These are phyloP conservation scores for Vicia sativa DNA, from an alignment of 306 rosid species.

Conservation along the genomic window DNA sequence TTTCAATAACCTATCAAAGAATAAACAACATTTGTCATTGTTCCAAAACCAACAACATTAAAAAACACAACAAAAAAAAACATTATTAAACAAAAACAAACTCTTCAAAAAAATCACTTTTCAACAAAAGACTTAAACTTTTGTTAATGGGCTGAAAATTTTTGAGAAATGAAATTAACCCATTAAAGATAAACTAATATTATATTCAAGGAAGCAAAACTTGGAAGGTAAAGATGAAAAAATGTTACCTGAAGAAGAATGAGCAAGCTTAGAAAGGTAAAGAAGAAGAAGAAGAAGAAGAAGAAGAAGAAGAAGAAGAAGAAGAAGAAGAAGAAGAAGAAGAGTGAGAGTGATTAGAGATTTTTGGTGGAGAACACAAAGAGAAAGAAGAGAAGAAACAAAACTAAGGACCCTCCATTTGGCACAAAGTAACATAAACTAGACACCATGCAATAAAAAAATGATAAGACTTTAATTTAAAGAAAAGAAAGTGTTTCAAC, in stretches of 20 bases:
- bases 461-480: constrained; percentile 12
- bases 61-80: constrained; percentile 12
- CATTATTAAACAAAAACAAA: not conserved
- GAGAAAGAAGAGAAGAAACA: constrained; percentile 36
- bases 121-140: too few species aligned
- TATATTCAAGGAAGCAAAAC: too few species aligned
- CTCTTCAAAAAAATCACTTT: too few species aligned
- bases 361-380: constrained; percentile 34
- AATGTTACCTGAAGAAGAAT: constrained; percentile 56
- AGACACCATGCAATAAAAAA: constrained; percentile 46
- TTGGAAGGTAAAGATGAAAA: constrained; percentile 2
- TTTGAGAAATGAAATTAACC: too few species aligned
- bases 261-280: constrained; percentile 40
- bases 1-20: constrained; percentile 39
- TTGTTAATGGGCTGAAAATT: too few species aligned
- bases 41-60: constrained; percentile 7
- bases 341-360: constrained; percentile 35
- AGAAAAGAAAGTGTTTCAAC: constrained; percentile 30
- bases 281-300: constrained; percentile 43
- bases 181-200: too few species aligned
- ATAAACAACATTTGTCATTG: constrained; percentile 29
- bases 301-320: constrained; percentile 41
- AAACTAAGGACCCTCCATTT: constrained; percentile 69
- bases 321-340: constrained; percentile 43
- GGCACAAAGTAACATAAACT: constrained; percentile 57